Base-by-base conservation (phyloP, 129 eudicot genomes). In the Ambrosia artemisiifolia region DNA sequence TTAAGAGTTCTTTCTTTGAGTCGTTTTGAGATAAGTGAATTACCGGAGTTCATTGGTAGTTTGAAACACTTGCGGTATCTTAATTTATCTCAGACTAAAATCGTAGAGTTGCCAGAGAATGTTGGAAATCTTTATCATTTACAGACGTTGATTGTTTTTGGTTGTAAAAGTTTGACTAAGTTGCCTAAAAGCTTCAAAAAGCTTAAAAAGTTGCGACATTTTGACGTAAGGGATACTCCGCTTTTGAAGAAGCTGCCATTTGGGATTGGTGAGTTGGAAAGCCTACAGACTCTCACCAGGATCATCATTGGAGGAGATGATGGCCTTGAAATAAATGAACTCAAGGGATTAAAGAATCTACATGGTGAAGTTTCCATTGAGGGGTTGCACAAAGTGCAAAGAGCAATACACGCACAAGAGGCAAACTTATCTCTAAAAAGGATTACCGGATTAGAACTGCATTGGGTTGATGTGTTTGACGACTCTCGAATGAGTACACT, bases 1-100 rank as follows among this genome's bases (percentile, higher is more conserved):
- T 46, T 67, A 67, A 67, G 28, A 40, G 71, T 13, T 44, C 28
- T 67, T 5, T 11, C 20, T 80, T 77, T 77, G 51, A 49, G 30
- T 19, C 30, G 4, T 11, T 75, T 20, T 51, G 44, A 10, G 2
- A 70, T 70, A 36, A 38, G 0, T 2, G 55, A 71, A 54, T 65
- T 71, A 38, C 71, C 71, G 0, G 33, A 68, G 13, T 32, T n/a
- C 61, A 68, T 68, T 32, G 62, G 46, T 9, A 68, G 32, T 68
- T 3, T 68, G 47, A 49, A 68, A 47, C 73, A 68, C 10, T n/a
- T 49, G 42, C n/a, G 73, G 17, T 49, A 68, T 77, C 82, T 56
- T 82, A 76, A 63, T 67, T 69, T 49, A 59, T 78, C 77, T 40
- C 7, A 1, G 6, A 78, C 81, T 13, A 0, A 8, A 13, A 65